A percentile compares a stretch with the other conserved stretches of the same genome.
phyloP scores from a whole-genome alignment of 192 early-diverging fungal species.

The Coemansia nantahalensis region DNA sequence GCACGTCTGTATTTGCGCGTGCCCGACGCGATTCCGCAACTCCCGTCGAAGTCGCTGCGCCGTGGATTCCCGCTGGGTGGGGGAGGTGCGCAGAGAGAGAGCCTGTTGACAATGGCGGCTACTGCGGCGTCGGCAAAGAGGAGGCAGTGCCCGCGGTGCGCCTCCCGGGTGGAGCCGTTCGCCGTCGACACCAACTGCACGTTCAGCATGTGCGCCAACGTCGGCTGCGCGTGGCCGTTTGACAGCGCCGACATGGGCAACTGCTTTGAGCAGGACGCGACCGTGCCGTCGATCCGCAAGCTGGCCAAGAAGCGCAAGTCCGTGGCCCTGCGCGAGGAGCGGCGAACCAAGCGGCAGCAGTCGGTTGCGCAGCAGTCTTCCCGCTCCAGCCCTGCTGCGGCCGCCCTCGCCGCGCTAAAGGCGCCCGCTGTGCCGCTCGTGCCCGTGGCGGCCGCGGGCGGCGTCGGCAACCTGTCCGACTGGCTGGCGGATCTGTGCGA shows the following conservation, averaged over 20 bases:
- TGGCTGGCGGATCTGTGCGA: slow-evolving; percentile 27
- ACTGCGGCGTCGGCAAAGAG: too few species aligned
- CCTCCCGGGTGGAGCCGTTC: slow-evolving; percentile 21
- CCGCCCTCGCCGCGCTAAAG: too few species aligned
- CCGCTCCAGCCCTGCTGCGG: too few species aligned
- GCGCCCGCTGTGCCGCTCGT: too few species aligned
- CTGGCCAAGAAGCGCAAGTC: slow-evolving; percentile 42
- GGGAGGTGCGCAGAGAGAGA: too few species aligned
- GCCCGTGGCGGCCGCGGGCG: too few species aligned
- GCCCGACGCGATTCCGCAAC: too few species aligned
- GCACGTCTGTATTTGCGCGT: too few species aligned
- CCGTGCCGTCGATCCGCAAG: slow-evolving; percentile 38
- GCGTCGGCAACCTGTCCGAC: slow-evolving; percentile 4
- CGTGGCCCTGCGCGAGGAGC: slow-evolving; percentile 12
- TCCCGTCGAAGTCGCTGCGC: too few species aligned
- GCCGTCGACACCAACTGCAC: slow-evolving; percentile 48
- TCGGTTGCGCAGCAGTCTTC: background rate
- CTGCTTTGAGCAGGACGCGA: slow-evolving; percentile 39
- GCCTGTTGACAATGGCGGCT: too few species aligned
- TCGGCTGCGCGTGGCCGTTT: slow-evolving; percentile 44
- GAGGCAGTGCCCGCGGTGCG: slow-evolving; percentile 31
- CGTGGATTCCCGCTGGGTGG: too few species aligned
- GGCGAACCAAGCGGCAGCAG: slow-evolving; percentile 12
- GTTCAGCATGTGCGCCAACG: slow-evolving; percentile 43
- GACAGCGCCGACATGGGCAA: slow-evolving; percentile 22